Conservation (phyloP, 176 grass and related monocot genomes). For the Saccharum officinarum region DNA sequence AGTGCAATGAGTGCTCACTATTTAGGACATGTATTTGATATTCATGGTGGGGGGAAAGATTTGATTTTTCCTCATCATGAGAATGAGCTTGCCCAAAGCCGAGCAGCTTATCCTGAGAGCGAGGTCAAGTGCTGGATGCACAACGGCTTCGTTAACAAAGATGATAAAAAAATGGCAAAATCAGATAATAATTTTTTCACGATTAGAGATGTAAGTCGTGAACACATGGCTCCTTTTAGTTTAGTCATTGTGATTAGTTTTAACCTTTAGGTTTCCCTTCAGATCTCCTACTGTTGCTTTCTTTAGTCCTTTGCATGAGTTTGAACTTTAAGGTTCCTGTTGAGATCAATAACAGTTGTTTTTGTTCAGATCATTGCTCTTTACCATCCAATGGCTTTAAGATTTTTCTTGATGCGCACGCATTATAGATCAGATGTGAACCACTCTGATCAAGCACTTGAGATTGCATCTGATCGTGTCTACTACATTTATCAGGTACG, state of each 20-base stretch:
- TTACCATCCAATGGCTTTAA: slow-evolving; percentile 92
- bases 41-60: slow-evolving; percentile 82
- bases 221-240: slow-evolving; percentile 9
- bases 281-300: not conserved
- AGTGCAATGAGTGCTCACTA: slow-evolving; percentile 74
- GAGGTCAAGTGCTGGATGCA: slow-evolving; percentile 71
- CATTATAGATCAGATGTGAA: slow-evolving; percentile 95
- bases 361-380: slow-evolving; percentile 67
- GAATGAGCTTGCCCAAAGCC: slow-evolving; percentile 74
- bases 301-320: not conserved
- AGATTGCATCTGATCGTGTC: slow-evolving; percentile 70
- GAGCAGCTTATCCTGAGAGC: slow-evolving; percentile 58
- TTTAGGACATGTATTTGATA: slow-evolving; percentile 67
- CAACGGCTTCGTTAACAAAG: slow-evolving; percentile 66
- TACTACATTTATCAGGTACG: slow-evolving; percentile 97
- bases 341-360: not conserved
- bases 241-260: not conserved
- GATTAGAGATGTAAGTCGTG: slow-evolving; percentile 76
- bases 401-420: slow-evolving; percentile 94
- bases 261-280: not conserved
- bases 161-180: slow-evolving; percentile 79
- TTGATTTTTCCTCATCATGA: slow-evolving; percentile 83
- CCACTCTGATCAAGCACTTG: slow-evolving; percentile 66
- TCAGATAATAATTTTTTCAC: slow-evolving; percentile 88
- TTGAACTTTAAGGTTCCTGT: not conserved